phyloP scores from a whole-genome alignment of 2,329 filamentous ascomycete species.

The Aspergillus novoparasiticus region DNA sequence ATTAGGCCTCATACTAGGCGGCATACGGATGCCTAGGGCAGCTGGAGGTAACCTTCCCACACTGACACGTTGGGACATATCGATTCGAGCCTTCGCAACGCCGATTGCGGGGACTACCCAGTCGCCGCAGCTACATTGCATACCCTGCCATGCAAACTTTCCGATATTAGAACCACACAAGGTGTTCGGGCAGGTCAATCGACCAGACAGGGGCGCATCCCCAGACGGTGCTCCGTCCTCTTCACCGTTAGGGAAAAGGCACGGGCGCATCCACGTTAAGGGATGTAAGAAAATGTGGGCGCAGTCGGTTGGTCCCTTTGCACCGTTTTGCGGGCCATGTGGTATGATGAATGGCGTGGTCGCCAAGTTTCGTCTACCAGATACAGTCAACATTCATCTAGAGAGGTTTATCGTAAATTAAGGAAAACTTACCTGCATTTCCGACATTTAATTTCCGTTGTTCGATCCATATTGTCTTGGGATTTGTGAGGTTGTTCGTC shows the following conservation, averaged over 20 bases:
- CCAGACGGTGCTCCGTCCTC: slow-evolving; percentile 47
- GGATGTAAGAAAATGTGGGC: slow-evolving; percentile 91
- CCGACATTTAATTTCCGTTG: slow-evolving; percentile 76
- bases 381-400: slow-evolving; percentile 8
- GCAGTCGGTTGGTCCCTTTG: slow-evolving; percentile 53
- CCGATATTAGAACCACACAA: slow-evolving; percentile 83
- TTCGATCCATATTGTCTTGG: slow-evolving; percentile 24
- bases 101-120: slow-evolving; percentile 94
- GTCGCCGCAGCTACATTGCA: slow-evolving; percentile 85
- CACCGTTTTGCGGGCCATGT: slow-evolving; percentile 52
- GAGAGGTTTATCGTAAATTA: not conserved
- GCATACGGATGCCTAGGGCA: slow-evolving; percentile 42
- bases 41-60: slow-evolving; percentile 25
- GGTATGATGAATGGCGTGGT: slow-evolving; percentile 68
- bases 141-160: slow-evolving; percentile 94
- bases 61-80: slow-evolving; percentile 60
- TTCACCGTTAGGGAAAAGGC: slow-evolving; percentile 55
- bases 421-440: slow-evolving; percentile 72
- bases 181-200: slow-evolving; percentile 76
- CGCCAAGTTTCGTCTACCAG: slow-evolving; percentile 59
- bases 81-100: slow-evolving; percentile 77
- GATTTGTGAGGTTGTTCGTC: slow-evolving; percentile 46
- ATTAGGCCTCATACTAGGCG: slow-evolving; percentile 38
- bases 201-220: slow-evolving; percentile 77
- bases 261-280: slow-evolving; percentile 88